Evolutionary conservation across 2,329 filamentous ascomycete genomes (phyloP).

Genomic region (Neospermospora avenae): DNA sequence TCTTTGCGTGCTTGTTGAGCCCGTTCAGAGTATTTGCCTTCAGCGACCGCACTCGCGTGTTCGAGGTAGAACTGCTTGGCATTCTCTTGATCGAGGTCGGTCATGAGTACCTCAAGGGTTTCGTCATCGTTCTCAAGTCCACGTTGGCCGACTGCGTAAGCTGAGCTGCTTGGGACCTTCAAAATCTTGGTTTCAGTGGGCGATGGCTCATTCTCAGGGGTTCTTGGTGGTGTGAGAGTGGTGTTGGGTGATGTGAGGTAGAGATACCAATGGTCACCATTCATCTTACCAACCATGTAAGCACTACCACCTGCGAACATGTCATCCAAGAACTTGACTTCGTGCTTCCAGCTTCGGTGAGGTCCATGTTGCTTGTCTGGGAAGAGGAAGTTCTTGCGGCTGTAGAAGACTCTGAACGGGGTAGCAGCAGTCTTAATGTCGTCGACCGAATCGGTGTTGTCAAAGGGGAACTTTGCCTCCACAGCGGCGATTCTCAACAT

Average conservation of each 20-base stretch:
- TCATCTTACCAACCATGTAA: slow-evolving; percentile 99
- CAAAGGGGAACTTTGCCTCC: slow-evolving; percentile 84
- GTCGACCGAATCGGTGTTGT: slow-evolving; percentile 62
- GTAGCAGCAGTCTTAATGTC: slow-evolving; percentile 75
- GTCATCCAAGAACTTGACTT: slow-evolving; percentile 88
- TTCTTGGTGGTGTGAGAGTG: slow-evolving; percentile 76
- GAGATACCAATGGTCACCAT: slow-evolving; percentile 98
- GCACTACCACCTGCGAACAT: slow-evolving; percentile 91
- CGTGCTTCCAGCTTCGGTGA: slow-evolving; percentile 95
- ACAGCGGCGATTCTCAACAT: slow-evolving; percentile 88
- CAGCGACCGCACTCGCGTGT: slow-evolving; percentile 86
- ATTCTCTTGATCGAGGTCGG: slow-evolving; percentile 64
- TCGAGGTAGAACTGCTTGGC: slow-evolving; percentile 73
- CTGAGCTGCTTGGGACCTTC: slow-evolving; percentile 37
- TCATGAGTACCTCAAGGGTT: slow-evolving; percentile 73
- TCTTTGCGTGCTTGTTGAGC: slow-evolving; percentile 60
- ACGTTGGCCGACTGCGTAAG: slow-evolving; percentile 22
- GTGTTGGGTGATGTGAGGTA: slow-evolving; percentile 89
- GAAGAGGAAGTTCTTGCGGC: slow-evolving; percentile 96
- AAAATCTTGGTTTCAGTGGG: slow-evolving; percentile 34
- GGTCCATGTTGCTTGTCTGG: slow-evolving; percentile 91
- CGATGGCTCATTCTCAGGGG: slow-evolving; percentile 56
- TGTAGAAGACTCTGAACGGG: slow-evolving; percentile 96
- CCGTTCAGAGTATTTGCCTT: slow-evolving; percentile 69
- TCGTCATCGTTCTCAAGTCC: slow-evolving; percentile 56